These are phyloP conservation scores for Chiua virens DNA, from an alignment of 768 basidiomycete species.

Conservation along the genomic window DNA sequence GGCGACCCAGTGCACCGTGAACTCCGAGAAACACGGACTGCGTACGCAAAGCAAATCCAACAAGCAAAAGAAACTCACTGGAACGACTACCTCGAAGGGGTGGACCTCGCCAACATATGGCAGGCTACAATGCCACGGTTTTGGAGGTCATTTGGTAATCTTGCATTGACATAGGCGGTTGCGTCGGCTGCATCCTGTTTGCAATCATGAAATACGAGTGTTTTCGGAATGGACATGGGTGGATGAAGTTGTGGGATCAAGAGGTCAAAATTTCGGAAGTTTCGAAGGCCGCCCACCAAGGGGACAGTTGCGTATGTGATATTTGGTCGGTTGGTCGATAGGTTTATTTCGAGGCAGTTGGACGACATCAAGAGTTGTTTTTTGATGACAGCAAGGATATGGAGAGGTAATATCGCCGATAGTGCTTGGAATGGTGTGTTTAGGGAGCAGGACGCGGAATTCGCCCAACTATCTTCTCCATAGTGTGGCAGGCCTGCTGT, in stretches of 20 bases:
- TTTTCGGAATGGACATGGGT: constrained; percentile 5
- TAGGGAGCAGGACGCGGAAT: not conserved
- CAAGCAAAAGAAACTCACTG: no score
- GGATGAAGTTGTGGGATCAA: not conserved
- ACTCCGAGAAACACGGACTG: no score
- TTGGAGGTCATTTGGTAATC: constrained; percentile 8
- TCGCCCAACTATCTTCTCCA: not conserved
- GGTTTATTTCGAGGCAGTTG: not conserved
- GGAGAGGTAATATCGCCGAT: not conserved
- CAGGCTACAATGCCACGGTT: constrained; percentile 18
- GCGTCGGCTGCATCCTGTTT: constrained; percentile 6
- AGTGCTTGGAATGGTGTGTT: constrained; percentile 2
- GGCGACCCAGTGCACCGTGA: no score
- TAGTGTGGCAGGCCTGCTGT: not conserved
- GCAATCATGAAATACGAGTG: constrained; percentile 18
- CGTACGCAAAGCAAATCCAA: no score
- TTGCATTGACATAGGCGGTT: constrained; percentile 5
- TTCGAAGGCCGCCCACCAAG: not conserved
- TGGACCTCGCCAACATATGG: no score
- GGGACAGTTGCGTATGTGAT: not conserved
- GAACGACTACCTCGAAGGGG: no score
- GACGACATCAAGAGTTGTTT: not conserved
- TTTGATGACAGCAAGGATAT: not conserved
- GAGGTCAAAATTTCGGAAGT: not conserved
- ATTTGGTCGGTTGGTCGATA: not conserved